Base-by-base conservation (phyloP, 2,329 filamentous ascomycete genomes). In the Botrytis deweyae region DNA sequence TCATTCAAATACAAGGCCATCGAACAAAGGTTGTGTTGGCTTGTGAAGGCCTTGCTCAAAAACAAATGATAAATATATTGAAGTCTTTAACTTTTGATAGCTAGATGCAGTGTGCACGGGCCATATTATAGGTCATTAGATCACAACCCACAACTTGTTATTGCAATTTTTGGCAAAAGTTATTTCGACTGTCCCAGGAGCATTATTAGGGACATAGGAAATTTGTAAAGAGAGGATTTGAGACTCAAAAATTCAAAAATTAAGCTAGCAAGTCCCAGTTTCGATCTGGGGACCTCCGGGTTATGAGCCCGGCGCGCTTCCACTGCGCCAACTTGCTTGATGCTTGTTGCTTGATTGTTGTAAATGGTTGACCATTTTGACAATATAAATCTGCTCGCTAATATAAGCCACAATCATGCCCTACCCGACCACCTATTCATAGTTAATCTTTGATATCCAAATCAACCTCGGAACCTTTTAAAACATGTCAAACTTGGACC, bases 231-330 rank as follows among this genome's bases (percentile, higher is more conserved):
- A 36, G 14, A 4, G 14, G 14, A 46, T 20, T 16, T 36, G 10
- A 14, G 22, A 65, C 8, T 36, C 4, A 25, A 25, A 33, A 40
- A 20, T 8, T 0, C 16, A 64, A 64, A 64, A 36, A 1, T 25
- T 1, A 4, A 5, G 2, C 0, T 68, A 68, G 66, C 66, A 68
- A 68, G 66, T 68, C 77, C 77, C 77, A 74, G 80, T 82, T 81
- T 81, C 81, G 81, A 81, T 82, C 81, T 75, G 76, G 79, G 78
- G 81, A 78, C 81, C 81, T 82, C 81, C 80, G 81, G 81, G 81
- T 81, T 81, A 81, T 82, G 81, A 82, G 81, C 81, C 81, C 80
- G 81, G 81, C 76, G 75, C 80, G 80, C 80, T 82, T 81, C 80
- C 80, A 76, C 81, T 82, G 80, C 80, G 81, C 81, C 79, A 81